Base-by-base conservation (phyloP, 352 stramenopile species). In the Phytopythium kandeliae region DNA sequence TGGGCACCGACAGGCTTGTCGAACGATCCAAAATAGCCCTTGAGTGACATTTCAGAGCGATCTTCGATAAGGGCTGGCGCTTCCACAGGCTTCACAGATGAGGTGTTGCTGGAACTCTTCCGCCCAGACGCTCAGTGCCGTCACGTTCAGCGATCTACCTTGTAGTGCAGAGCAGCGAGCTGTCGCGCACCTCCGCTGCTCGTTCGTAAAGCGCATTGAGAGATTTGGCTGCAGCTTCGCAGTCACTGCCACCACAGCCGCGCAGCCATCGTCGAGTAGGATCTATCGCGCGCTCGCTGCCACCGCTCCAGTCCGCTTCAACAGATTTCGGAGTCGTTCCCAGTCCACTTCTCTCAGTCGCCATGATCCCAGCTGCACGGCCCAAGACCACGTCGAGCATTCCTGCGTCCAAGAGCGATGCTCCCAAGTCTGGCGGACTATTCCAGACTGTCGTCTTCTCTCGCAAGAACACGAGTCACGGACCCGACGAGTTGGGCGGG, bases 371-470 rank as follows among this genome's bases (percentile, higher is more conserved):
- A 22, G 44, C 16, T 5, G 9, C 44, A 3, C 44, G 44, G 10
- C 28, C 44, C 1, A 50, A 50, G 44, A 50, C 44, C 10, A 38
- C 44, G 17, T 28, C 44, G 4, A 35, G 52, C 13, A 67, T 47
- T 26, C 11, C 60, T 31, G 69, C 49, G 35, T 42, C 59, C 17
- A 76, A 74, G 46, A 24, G 48, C 19, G 65, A 78, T 17, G 37
- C 42, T 31, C 37, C 51, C 33, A 81, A 72, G 51, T 45, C 46
- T 4, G 50, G 50, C 12, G 52, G 69, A 45, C 64, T 83, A 24
- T 83, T 89, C 48, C 71, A 84, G 54, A 85, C 65, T 15, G 60
- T 82, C 1, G 72, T 86, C 4, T 88, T 90, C 57, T 87, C 76
- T 9, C 73, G 74, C 48, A 79, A 83, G 48, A 82, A 68, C 55